These are phyloP conservation scores for Sugiyamaella mastotermitis DNA, from an alignment of 805 yeast genomes.

Conservation along the genomic window DNA sequence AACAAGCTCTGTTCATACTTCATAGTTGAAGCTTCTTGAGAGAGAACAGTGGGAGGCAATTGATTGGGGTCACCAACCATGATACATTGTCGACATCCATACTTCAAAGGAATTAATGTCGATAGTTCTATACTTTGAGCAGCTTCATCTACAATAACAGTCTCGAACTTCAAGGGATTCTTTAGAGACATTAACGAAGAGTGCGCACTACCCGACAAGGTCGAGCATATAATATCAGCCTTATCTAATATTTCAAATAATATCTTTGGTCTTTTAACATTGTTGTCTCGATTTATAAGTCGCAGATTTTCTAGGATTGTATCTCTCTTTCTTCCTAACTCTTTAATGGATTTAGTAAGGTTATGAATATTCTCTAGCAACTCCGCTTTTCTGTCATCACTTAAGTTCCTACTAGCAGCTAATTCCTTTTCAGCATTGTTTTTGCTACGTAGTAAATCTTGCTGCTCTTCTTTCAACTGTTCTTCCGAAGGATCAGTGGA, in stretches of 20 bases:
- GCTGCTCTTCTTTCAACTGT: slow-evolving; percentile 43
- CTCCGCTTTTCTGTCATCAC: slow-evolving; percentile 25
- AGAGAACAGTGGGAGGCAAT: slow-evolving; percentile 92
- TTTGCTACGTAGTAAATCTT: slow-evolving; percentile 50
- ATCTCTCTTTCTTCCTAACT: slow-evolving; percentile 67
- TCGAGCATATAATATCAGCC: slow-evolving; percentile 85
- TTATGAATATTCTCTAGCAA: slow-evolving; percentile 44
- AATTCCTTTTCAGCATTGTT: slow-evolving; percentile 44
- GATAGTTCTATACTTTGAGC: slow-evolving; percentile 95
- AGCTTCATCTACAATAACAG: slow-evolving; percentile 94
- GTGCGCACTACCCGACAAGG: slow-evolving; percentile 92
- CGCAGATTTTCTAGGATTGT: slow-evolving; percentile 70
- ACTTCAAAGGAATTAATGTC: slow-evolving; percentile 83
- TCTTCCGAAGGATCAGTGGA: slow-evolving; percentile 28
- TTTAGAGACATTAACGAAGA: slow-evolving; percentile 71
- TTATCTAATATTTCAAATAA: slow-evolving; percentile 66
- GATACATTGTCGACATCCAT: slow-evolving; percentile 83
- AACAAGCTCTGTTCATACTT: slow-evolving; percentile 88
- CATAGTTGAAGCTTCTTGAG: slow-evolving; percentile 74
- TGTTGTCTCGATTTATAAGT: slow-evolving; percentile 65
- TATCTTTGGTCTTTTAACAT: slow-evolving; percentile 65
- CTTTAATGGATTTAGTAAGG: slow-evolving; percentile 56
- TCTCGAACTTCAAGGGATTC: slow-evolving; percentile 74
- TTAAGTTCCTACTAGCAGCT: slow-evolving; percentile 18
- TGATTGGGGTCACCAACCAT: slow-evolving; percentile 99